phyloP scores from a whole-genome alignment of 2,329 filamentous ascomycete species.

The Colletotrichum lentis region DNA sequence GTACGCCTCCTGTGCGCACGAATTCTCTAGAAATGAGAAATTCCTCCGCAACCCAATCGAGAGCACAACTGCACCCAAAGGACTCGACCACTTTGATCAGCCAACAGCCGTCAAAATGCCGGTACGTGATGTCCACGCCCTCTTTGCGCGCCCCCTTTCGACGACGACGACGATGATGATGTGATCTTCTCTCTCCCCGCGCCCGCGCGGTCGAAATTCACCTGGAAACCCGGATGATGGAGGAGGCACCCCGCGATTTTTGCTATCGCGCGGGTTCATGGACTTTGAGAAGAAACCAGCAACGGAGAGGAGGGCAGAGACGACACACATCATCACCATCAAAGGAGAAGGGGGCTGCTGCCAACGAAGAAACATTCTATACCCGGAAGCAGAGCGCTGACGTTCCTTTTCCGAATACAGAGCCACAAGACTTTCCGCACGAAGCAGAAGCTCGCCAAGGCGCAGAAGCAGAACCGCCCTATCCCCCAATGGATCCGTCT shows the following conservation, averaged over 20 bases:
- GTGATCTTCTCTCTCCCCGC: background rate
- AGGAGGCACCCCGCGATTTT: background rate
- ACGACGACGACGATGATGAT: constrained; percentile 32
- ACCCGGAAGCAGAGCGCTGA: constrained; percentile 27
- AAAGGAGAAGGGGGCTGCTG: background rate
- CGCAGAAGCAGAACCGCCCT: constrained; percentile 99
- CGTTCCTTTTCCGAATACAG: constrained; percentile 58
- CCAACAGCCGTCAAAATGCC: constrained; percentile 53
- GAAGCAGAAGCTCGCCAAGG: constrained; percentile 99
- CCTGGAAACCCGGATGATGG: background rate
- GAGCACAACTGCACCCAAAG: constrained; percentile 38
- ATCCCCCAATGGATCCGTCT: constrained; percentile 99
- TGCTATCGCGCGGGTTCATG: constrained; percentile 6
- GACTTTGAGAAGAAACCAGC: background rate
- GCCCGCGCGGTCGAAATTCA: constrained; percentile 5
- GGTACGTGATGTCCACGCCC: constrained; percentile 44
- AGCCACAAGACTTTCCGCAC: constrained; percentile 99
- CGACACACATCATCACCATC: constrained; percentile 32
- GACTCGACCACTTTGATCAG: constrained; percentile 49
- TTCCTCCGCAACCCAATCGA: constrained; percentile 20
- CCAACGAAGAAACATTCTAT: background rate
- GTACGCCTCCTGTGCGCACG: constrained; percentile 29
- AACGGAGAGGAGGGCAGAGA: constrained; percentile 13
- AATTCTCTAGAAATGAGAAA: constrained; percentile 28
- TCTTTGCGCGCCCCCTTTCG: constrained; percentile 12